A percentile compares a stretch with the other conserved stretches of the same genome.
Evolutionary conservation across 2,329 filamentous ascomycete species (phyloP).

Genomic region (Akanthomyces uredinophilus): DNA sequence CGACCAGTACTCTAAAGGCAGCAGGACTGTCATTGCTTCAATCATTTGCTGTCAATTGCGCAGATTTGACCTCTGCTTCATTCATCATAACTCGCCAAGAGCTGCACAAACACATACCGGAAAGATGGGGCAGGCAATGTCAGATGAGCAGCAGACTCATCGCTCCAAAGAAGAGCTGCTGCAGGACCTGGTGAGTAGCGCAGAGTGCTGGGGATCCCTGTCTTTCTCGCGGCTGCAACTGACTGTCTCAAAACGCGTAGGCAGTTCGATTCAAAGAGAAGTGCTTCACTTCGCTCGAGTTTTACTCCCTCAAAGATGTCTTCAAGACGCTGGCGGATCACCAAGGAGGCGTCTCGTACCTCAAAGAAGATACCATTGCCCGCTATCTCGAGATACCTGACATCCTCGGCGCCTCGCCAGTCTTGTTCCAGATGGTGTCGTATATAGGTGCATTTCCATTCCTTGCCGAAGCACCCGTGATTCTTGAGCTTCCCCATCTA

Average conservation of each 20-base stretch:
- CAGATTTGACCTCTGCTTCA: too few relatives aligned
- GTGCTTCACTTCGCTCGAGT: constrained; percentile 66
- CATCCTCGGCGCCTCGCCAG: constrained; percentile 58
- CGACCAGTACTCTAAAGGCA: not conserved
- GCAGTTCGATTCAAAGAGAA: constrained; percentile 61
- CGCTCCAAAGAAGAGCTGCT: constrained; percentile 48
- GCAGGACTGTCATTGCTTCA: not conserved
- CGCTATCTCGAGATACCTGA: constrained; percentile 71
- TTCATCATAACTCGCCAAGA: too few relatives aligned
- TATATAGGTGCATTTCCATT: constrained; percentile 72
- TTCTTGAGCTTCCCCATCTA: constrained; percentile 64
- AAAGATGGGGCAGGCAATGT: constrained; percentile 49
- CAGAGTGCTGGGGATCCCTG: constrained; percentile 5
- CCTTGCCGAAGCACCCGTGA: constrained; percentile 62
- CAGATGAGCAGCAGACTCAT: constrained; percentile 38
- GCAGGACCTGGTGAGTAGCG: constrained; percentile 42
- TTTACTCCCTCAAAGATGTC: constrained; percentile 69
- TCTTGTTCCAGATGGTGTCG: constrained; percentile 67
- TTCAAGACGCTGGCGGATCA: constrained; percentile 65
- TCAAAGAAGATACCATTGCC: constrained; percentile 63
- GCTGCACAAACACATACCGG: not conserved
- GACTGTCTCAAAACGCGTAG: constrained; percentile 29
- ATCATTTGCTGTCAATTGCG: not conserved
- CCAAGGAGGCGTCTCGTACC: constrained; percentile 56
- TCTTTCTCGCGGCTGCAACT: not conserved